Evolutionary conservation across 352 stramenopile species (phyloP).

Genomic region (Phytopythium litorale): DNA sequence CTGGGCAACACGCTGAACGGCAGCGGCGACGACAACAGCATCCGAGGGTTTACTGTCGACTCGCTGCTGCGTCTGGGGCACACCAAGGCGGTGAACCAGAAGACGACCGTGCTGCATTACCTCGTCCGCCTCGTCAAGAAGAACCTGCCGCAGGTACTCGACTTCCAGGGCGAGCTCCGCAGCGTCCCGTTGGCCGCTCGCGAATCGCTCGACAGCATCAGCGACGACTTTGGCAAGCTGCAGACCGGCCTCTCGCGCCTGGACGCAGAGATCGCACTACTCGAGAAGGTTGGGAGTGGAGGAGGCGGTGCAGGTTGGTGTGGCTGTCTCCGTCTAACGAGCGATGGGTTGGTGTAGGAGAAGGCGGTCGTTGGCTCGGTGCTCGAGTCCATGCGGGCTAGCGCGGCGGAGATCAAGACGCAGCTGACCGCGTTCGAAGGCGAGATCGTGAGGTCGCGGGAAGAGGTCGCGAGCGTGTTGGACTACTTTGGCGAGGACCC

Average conservation of each 20-base stretch:
- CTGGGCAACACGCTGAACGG: constrained; percentile 97
- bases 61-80: constrained; percentile 90
- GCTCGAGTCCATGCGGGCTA: constrained; percentile 31
- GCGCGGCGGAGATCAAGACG: constrained; percentile 28
- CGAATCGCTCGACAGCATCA: constrained; percentile 65
- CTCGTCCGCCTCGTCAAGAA: constrained; percentile 95
- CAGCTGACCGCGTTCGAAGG: constrained; percentile 41
- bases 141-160: constrained; percentile 91
- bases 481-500: constrained; percentile 87
- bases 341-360: constrained; percentile 8
- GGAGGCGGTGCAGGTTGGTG: not conserved
- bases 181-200: constrained; percentile 83
- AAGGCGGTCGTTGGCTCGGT: not conserved
- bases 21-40: constrained; percentile 78
- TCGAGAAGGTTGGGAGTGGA: constrained; percentile 33
- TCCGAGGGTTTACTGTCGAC: constrained; percentile 95
- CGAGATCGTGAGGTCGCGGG: constrained; percentile 30
- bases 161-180: constrained; percentile 90
- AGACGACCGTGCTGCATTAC: constrained; percentile 98
- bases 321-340: not conserved
- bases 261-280: constrained; percentile 33
- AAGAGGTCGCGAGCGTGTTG: constrained; percentile 70
- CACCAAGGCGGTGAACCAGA: constrained; percentile 96
- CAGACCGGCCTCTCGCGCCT: constrained; percentile 44
- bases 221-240: constrained; percentile 62